Conservation (phyloP, 805 yeast genomes). For the Peterozyma toletana region DNA sequence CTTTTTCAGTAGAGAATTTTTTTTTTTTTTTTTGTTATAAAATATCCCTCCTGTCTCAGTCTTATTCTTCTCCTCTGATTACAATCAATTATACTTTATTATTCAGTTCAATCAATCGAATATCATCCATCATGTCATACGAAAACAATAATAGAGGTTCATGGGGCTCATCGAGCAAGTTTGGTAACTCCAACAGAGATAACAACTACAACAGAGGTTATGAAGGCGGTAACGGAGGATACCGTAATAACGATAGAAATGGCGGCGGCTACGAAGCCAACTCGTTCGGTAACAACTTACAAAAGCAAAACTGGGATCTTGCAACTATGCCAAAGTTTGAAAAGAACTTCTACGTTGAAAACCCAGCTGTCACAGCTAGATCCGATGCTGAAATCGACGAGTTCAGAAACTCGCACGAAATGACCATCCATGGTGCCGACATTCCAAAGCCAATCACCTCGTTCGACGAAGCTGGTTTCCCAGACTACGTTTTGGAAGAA, state of each 20-base stretch:
- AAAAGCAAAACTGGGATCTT: slow-evolving; percentile 76
- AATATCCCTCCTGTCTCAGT: not conserved
- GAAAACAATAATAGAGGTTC: slow-evolving; percentile 28
- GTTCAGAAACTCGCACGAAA: slow-evolving; percentile 79
- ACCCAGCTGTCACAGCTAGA: slow-evolving; percentile 69
- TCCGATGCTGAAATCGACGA: slow-evolving; percentile 61
- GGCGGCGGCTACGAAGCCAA: slow-evolving; percentile 32
- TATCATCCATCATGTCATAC: slow-evolving; percentile 29
- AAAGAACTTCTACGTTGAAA: slow-evolving; percentile 90
- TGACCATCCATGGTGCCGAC: slow-evolving; percentile 76
- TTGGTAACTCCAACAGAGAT: slow-evolving; percentile 24
- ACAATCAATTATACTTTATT: not conserved
- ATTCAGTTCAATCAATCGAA: not conserved
- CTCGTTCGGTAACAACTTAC: slow-evolving; percentile 44
- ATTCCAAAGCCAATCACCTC: slow-evolving; percentile 91
- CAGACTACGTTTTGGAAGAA: slow-evolving; percentile 84
- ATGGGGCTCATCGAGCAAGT: slow-evolving; percentile 14
- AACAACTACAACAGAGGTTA: slow-evolving; percentile 26
- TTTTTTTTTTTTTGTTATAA: not conserved
- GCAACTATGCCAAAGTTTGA: slow-evolving; percentile 80
- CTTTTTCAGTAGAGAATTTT: slow-evolving; percentile 2
- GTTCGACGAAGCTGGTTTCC: slow-evolving; percentile 98
- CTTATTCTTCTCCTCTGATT: not conserved
- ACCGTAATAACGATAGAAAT: slow-evolving; percentile 25
- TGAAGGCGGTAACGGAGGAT: slow-evolving; percentile 29